phyloP scores from a whole-genome alignment of 768 basidiomycete genomes.

The Boletus insuetus region DNA sequence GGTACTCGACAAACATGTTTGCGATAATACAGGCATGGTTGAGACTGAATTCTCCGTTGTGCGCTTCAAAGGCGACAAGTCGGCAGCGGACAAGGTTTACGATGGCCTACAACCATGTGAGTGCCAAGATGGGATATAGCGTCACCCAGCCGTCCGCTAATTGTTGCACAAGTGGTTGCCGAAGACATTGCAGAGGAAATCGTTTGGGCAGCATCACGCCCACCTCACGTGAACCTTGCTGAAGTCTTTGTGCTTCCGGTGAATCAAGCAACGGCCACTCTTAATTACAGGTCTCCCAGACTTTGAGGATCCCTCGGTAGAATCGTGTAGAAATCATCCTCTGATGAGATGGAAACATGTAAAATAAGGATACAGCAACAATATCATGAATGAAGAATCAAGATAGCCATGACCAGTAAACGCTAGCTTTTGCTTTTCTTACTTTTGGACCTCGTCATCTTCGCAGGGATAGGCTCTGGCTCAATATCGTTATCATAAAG shows the following conservation, averaged over 20 bases:
- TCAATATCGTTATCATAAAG: constrained; percentile 74
- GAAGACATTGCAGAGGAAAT: constrained; percentile 97
- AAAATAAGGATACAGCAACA: constrained; percentile 34
- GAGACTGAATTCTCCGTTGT: constrained; percentile 92
- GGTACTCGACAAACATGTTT: not conserved
- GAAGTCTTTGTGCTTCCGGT: constrained; percentile 76
- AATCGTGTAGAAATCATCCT: not conserved
- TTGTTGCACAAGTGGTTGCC: constrained; percentile 55
- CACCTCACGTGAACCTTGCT: constrained; percentile 89
- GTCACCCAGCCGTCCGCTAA: not conserved
- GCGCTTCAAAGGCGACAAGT: constrained; percentile 82
- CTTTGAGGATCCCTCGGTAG: not conserved
- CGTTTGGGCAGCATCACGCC: constrained; percentile 92
- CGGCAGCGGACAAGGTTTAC: constrained; percentile 86
- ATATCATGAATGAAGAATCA: constrained; percentile 18
- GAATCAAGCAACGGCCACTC: constrained; percentile 70
- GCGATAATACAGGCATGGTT: constrained; percentile 59
- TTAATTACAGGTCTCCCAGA: constrained; percentile 50
- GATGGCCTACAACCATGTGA: constrained; percentile 81
- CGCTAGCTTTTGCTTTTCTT: constrained; percentile 46
- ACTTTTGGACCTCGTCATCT: constrained; percentile 56
- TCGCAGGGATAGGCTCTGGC: constrained; percentile 31
- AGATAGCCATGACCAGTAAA: constrained; percentile 9
- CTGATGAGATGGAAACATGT: constrained; percentile 7
- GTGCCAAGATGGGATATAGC: constrained; percentile 24